Base-by-base conservation (phyloP, 2,329 filamentous ascomycete species). In the Stemphylium vesicarium region DNA sequence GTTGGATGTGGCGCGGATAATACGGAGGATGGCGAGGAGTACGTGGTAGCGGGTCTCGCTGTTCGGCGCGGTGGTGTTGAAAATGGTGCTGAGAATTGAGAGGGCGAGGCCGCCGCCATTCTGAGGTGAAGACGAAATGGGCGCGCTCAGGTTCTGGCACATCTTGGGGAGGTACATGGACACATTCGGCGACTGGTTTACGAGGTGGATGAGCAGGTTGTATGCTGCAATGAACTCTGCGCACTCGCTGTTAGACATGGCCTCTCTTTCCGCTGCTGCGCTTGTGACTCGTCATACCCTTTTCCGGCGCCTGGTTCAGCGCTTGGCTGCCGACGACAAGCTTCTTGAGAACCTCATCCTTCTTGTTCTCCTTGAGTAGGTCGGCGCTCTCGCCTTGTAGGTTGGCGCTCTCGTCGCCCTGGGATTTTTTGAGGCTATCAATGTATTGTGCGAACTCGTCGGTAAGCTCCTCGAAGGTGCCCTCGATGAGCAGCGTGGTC, bases 401-500 rank as follows among this genome's bases (percentile, higher is more conserved):
- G 44, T 70, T 77, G 47, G 77, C 79, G 61, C 77, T 77, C 62
- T 84, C 83, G 60, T 85, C 83, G 68, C 80, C 78, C 60, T 79
- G 75, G 60, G 72, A 70, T 74, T 91, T 89, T 72, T 90, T 89
- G 75, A 93, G 85, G 68, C 88, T 83, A 78, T 96, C 92, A 76
- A 99, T 84, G 80, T 96, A 97, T 71, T 93, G 90, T 77, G 94
- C 92, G 82, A 99, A 90, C 82, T 99, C 95, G 78, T 91, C 88
- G 72, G 90, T 88, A 75, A 97, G 88, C 81, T 98, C 95, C 77
- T 92, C 88, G 78, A 97, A 96, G 71, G 87, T 86, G 78, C 95
- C 95, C 83, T 99, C 95, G 78, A 99, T 86, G 68, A 88, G 81
- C 68, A 87, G 83, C 71, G 85, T 86, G 65, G 82, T 87, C 56